Evolutionary conservation across 2,329 filamentous ascomycete genomes (phyloP).

Genomic region (Pseudocercospora musae): DNA sequence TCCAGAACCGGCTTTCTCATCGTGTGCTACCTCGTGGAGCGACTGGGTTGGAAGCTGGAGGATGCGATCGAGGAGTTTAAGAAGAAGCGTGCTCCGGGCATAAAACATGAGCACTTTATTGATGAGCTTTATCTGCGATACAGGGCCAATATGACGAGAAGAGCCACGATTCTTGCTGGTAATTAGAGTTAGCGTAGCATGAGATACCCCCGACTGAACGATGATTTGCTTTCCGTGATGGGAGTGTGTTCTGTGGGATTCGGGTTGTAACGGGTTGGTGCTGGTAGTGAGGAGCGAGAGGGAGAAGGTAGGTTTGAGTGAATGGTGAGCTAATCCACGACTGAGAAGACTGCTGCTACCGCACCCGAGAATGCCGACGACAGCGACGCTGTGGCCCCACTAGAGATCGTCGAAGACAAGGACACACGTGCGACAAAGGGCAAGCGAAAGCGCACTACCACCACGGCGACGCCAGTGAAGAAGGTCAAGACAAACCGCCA

Average conservation of each 20-base stretch:
- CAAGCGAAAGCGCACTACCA: too few relatives aligned
- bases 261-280: too few relatives aligned
- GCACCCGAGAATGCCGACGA: too few relatives aligned
- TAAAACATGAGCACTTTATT: slow-evolving; percentile 84
- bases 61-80: slow-evolving; percentile 79
- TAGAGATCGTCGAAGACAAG: too few relatives aligned
- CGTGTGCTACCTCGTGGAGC: slow-evolving; percentile 84
- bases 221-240: background rate
- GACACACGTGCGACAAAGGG: too few relatives aligned
- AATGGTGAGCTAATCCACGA: background rate
- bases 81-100: slow-evolving; percentile 70
- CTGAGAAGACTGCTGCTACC: too few relatives aligned
- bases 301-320: background rate
- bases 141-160: slow-evolving; percentile 37
- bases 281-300: too few relatives aligned
- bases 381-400: too few relatives aligned
- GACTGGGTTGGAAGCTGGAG: slow-evolving; percentile 66
- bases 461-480: too few relatives aligned
- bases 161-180: slow-evolving; percentile 13
- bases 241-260: background rate
- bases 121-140: slow-evolving; percentile 81
- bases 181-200: background rate
- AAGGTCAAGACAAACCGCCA: too few relatives aligned
- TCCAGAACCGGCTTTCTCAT: slow-evolving; percentile 82
- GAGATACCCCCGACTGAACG: background rate